Base-by-base conservation (phyloP, 305 asterid genomes). In the Rubia peregrina region DNA sequence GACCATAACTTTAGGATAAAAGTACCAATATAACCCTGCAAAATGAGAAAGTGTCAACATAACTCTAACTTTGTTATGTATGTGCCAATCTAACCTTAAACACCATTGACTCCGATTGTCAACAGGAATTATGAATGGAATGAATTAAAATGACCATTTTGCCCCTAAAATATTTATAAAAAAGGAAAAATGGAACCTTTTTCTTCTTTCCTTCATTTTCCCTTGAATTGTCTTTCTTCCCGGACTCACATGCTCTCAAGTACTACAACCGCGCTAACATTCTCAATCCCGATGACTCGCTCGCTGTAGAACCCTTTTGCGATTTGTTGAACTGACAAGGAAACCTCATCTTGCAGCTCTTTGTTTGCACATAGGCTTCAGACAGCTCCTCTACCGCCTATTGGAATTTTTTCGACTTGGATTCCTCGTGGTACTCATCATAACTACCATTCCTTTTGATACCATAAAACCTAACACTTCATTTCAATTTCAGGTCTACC, bases 321-420 rank as follows among this genome's bases (percentile, higher is more conserved):
- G 89, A 87, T 79, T 67, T 88, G 81, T 79, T 91, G 80, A 91
- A 91, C 44, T 80, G 75, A 75, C 84, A 72, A 55, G 96, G 96
- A 74, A 91, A 87, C 81, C 92, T 88, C 77, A 91, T 83, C 83
- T 81, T 91, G 86, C 89, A 85, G 89, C 64, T 91, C 80, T 79
- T 92, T 70, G 79, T 91, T 69, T 94, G 99, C 75, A 81, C 83
- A 10, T 90, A 89, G 81, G 96, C 98, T 76, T 81, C 93, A 17
- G 85, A 82, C 76, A 87, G 83, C 74, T 94, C 99, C 61, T 93
- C 98, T 60, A 83, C 92, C 85, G 97, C 99, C 33, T 94, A 91
- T 75, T 94, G 99, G 99, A 96, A 98, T 42, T 89, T 86, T 71
- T 88, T 42, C 84, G 90, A 75, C 60, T 94, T 83, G 99, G 99